These are phyloP conservation scores for Cutaneotrichosporon cyanovorans DNA, from an alignment of 1,284 basidiomycete genomes.

Conservation along the genomic window DNA sequence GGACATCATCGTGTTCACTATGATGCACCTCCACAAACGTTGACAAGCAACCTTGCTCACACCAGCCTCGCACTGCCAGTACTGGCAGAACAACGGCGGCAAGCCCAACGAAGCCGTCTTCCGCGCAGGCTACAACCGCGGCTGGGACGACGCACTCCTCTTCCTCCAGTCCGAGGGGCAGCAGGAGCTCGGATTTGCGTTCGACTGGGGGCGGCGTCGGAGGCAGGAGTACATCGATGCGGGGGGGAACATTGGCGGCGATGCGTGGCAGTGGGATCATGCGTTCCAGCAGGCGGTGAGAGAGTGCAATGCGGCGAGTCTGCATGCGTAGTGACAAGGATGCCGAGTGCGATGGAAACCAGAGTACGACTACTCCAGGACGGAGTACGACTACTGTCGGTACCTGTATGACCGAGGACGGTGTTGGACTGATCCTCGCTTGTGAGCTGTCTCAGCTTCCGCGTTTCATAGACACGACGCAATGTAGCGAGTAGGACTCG, in stretches of 20 bases:
- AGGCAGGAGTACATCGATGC: constrained; percentile 47
- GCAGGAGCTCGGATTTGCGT: constrained; percentile 57
- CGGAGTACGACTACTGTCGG: too few relatives aligned
- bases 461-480: too few relatives aligned
- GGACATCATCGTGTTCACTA: neutral
- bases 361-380: too few relatives aligned
- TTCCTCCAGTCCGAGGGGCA: constrained; percentile 48
- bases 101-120: constrained; percentile 61
- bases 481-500: too few relatives aligned
- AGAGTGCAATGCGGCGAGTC: constrained; percentile 11
- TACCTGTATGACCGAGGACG: too few relatives aligned
- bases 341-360: too few relatives aligned
- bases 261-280: constrained; percentile 61
- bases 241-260: constrained; percentile 37
- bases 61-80: constrained; percentile 52
- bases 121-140: constrained; percentile 56
- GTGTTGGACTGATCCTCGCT: too few relatives aligned
- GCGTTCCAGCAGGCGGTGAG: constrained; percentile 53
- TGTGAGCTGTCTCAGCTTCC: too few relatives aligned
- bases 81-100: constrained; percentile 54
- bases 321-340: too few relatives aligned
- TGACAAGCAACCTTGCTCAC: constrained; percentile 3
- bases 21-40: too few relatives aligned
- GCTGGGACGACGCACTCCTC: constrained; percentile 63
- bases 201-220: constrained; percentile 54